Conservation (phyloP, 768 basidiomycete species). For the Russula abietina region DNA sequence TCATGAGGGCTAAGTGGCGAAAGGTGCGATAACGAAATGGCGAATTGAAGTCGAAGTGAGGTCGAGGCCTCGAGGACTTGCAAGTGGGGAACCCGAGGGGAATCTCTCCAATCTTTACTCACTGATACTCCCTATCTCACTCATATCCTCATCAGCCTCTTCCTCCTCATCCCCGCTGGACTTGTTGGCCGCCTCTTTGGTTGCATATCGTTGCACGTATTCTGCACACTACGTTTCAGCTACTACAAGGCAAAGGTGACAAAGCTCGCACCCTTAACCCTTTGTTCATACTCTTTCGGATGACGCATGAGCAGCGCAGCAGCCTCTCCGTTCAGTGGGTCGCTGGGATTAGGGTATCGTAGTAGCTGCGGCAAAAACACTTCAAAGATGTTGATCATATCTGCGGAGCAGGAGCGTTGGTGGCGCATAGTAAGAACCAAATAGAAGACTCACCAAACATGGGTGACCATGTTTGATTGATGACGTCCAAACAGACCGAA, state of each 20-base stretch:
- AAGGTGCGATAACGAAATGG: constrained; percentile 2
- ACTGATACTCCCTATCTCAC: constrained; percentile 78
- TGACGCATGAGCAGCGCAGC: constrained; percentile 96
- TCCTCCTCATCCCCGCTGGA: constrained; percentile 63
- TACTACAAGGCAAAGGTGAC: not conserved
- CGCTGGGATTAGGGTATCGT: constrained; percentile 97
- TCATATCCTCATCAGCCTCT: constrained; percentile 76
- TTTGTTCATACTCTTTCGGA: constrained; percentile 90
- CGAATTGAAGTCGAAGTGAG: not conserved
- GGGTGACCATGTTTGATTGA: constrained; percentile 99
- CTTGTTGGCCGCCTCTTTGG: constrained; percentile 81
- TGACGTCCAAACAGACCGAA: constrained; percentile 96
- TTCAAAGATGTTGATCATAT: constrained; percentile 99
- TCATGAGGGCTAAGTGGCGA: constrained; percentile 1
- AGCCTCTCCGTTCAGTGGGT: constrained; percentile 96
- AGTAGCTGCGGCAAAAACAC: constrained; percentile 95
- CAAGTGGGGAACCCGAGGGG: not conserved
- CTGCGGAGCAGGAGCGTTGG: constrained; percentile 40
- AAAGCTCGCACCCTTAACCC: constrained; percentile 70
- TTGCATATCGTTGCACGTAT: constrained; percentile 94
- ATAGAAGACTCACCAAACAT: constrained; percentile 80
- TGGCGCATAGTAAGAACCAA: not conserved
- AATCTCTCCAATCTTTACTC: constrained; percentile 38
- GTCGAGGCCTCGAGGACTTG: not conserved
- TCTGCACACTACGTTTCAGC: constrained; percentile 42